These are phyloP conservation scores for Botryotinia narcissicola DNA, from an alignment of 2,329 filamentous ascomycete species.

Conservation along the genomic window DNA sequence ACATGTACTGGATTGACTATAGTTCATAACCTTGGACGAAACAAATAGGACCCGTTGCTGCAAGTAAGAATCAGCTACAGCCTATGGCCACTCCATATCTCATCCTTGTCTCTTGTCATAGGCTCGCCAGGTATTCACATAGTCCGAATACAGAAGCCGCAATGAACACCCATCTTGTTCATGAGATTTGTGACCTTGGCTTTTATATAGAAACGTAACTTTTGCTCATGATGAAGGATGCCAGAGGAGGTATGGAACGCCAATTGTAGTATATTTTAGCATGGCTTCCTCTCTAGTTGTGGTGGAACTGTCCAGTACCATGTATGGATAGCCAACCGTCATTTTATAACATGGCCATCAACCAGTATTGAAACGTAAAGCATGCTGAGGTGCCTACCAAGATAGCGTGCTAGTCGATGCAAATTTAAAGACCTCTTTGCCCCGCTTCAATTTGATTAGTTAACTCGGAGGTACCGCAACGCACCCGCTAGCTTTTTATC, in stretches of 20 bases:
- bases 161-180: background rate
- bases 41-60: background rate
- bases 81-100: background rate
- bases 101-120: background rate
- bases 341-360: background rate
- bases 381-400: background rate
- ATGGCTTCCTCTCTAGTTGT: background rate
- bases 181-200: background rate
- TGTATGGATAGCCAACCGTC: background rate
- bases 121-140: background rate
- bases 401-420: background rate
- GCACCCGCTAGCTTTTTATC: background rate
- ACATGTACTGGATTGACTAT: background rate
- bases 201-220: background rate
- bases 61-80: background rate
- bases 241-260: too few relatives aligned
- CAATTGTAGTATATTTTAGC: too few relatives aligned
- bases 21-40: background rate
- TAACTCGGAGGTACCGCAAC: background rate
- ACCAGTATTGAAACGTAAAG: background rate
- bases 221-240: background rate
- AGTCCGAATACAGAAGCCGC: background rate
- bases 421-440: slow-evolving; percentile 3
- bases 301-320: background rate
- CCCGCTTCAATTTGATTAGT: slow-evolving; percentile 1